Evolutionary conservation across 352 stramenopile species (phyloP).

Genomic region (Stephanocyclus meneghinianus): DNA sequence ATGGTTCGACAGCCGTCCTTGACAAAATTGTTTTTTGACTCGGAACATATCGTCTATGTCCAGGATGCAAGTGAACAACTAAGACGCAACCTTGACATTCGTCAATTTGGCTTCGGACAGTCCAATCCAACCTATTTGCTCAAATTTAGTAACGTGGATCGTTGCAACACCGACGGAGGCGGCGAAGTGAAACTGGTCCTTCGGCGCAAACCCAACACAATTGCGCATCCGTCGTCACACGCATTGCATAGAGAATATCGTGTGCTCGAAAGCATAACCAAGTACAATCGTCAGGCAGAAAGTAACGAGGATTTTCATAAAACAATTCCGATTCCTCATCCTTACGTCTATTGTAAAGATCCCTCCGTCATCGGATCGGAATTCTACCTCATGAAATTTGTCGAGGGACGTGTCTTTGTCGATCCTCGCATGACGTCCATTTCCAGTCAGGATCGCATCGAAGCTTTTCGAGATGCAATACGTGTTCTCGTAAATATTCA

Average conservation of each 20-base stretch:
- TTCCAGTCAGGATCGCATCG: slow-evolving; percentile 52
- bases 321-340: slow-evolving; percentile 78
- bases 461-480: slow-evolving; percentile 74
- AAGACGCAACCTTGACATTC: slow-evolving; percentile 36
- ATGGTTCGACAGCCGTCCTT: slow-evolving; percentile 23
- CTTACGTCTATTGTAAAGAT: slow-evolving; percentile 83
- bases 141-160: slow-evolving; percentile 19
- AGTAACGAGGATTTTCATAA: slow-evolving; percentile 16
- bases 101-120: slow-evolving; percentile 80
- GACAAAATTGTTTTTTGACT: slow-evolving; percentile 6
- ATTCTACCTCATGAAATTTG: slow-evolving; percentile 88
- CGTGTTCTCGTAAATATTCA: slow-evolving; percentile 82
- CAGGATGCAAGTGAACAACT: not conserved
- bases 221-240: slow-evolving; percentile 77
- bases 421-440: slow-evolving; percentile 82
- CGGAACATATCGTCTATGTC: not conserved
- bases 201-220: slow-evolving; percentile 65
- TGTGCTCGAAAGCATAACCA: slow-evolving; percentile 62
- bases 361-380: slow-evolving; percentile 79
- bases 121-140: slow-evolving; percentile 80
- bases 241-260: slow-evolving; percentile 75
- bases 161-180: not conserved
- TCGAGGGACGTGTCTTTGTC: slow-evolving; percentile 83
- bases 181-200: slow-evolving; percentile 59
- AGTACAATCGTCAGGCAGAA: slow-evolving; percentile 52